A percentile compares a stretch with the other conserved stretches of the same genome.
Conservation (phyloP, 257 asterid genomes). For the Primulina eburnea region DNA sequence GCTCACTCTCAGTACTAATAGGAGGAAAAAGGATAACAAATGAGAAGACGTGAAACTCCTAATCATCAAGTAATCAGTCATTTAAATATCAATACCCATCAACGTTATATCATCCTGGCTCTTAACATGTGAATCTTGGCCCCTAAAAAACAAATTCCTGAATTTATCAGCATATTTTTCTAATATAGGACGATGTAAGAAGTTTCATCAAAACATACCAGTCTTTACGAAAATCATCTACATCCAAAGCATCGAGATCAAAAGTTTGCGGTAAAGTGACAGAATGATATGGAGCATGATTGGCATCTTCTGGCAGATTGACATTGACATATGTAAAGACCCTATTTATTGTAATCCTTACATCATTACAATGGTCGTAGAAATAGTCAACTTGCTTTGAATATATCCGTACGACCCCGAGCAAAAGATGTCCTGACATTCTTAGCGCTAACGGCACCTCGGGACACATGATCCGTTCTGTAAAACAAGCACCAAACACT, state of each 20-base stretch:
- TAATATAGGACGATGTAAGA: not conserved
- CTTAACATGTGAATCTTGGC: conserved; percentile 58
- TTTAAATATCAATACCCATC: conserved; percentile 44
- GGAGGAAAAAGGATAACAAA: not conserved
- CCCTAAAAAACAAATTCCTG: conserved; percentile 38
- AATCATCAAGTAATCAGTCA: not conserved
- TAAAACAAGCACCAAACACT: conserved; percentile 16
- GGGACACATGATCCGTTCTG: conserved; percentile 77
- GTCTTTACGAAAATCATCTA: conserved; percentile 40
- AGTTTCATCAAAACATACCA: conserved; percentile 37
- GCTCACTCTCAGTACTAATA: not conserved
- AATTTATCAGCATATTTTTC: conserved; percentile 10
- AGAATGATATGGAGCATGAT: conserved; percentile 57
- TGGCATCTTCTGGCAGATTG: conserved; percentile 67
- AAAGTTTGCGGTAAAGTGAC: conserved; percentile 68
- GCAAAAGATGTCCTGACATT: conserved; percentile 86
- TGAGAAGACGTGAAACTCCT: not conserved
- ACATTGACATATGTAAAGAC: conserved; percentile 41
- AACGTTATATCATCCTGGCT: conserved; percentile 64
- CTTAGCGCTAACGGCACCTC: conserved; percentile 89
- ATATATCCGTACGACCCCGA: conserved; percentile 90
- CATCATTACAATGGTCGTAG: conserved; percentile 56
- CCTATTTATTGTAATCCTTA: conserved; percentile 41
- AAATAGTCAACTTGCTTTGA: conserved; percentile 87
- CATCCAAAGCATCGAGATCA: conserved; percentile 59